phyloP scores from a whole-genome alignment of 2,329 filamentous ascomycete species.

The Xylaria polymorpha region DNA sequence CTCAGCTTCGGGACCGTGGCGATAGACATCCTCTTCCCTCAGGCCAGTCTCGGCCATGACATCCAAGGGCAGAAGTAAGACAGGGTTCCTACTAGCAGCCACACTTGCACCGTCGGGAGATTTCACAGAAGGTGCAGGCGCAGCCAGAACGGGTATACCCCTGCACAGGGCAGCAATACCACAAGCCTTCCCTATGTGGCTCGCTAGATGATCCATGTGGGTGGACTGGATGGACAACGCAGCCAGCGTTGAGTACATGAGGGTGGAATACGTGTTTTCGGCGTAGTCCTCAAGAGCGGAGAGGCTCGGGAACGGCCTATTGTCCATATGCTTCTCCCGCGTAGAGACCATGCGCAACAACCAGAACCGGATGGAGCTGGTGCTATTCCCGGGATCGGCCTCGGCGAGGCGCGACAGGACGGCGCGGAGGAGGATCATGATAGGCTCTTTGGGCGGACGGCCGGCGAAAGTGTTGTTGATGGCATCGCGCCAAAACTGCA shows the following conservation, averaged over 20 bases:
- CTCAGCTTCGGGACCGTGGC: slow-evolving; percentile 79
- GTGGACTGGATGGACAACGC: slow-evolving; percentile 82
- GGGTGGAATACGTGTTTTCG: slow-evolving; percentile 92
- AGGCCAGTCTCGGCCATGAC: slow-evolving; percentile 86
- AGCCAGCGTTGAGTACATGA: slow-evolving; percentile 89
- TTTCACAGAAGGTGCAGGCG: slow-evolving; percentile 68
- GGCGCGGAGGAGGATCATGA: slow-evolving; percentile 83
- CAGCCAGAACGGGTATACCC: slow-evolving; percentile 88
- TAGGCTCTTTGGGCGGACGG: slow-evolving; percentile 86
- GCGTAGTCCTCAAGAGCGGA: slow-evolving; percentile 85
- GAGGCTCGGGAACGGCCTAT: slow-evolving; percentile 81
- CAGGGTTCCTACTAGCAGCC: slow-evolving; percentile 56
- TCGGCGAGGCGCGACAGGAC: slow-evolving; percentile 72
- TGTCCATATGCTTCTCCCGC: slow-evolving; percentile 83
- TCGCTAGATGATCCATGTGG: slow-evolving; percentile 90
- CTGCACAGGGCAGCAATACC: slow-evolving; percentile 89
- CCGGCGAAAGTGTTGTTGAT: slow-evolving; percentile 81
- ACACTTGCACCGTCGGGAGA: slow-evolving; percentile 56
- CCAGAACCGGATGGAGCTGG: slow-evolving; percentile 75
- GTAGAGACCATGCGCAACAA: slow-evolving; percentile 81
- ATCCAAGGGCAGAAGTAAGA: slow-evolving; percentile 85
- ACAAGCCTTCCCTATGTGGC: slow-evolving; percentile 92
- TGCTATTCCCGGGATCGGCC: slow-evolving; percentile 54
- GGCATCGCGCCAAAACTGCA: slow-evolving; percentile 95
- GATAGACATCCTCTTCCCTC: slow-evolving; percentile 88